Base-by-base conservation (phyloP, 805 yeast species). In the Candida taoyuanica region DNA sequence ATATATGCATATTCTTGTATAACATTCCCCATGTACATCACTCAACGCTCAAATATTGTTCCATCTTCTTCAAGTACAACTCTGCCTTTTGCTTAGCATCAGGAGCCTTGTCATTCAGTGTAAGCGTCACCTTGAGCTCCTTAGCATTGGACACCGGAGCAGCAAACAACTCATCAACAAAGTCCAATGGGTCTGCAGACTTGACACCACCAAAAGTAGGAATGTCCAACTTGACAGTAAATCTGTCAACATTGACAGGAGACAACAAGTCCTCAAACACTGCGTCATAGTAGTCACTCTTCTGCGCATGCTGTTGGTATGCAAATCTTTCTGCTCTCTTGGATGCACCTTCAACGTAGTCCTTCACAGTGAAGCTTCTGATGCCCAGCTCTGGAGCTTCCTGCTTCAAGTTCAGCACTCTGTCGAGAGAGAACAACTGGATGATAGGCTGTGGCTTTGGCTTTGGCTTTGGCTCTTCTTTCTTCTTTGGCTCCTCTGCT, bases 261-360 rank as follows among this genome's bases (percentile, higher is more conserved):
- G 77, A 70, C 37, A 78, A 49, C 39, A 81, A 53, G 13, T 68
- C 75, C 49, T 81, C 89, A 48, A 81, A 79, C 5, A 71, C 45
- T 5, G 81, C 73, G 50, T 81, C 87, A 42, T 69, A 69, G 46
- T 68, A 67, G 29, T 73, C 78, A 6, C 78, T 71, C 29, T 58
- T 29, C 30, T 53, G 55, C 47, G 56, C 64, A 20, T 60, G 62
- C 34, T 36, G 56, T 33, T 51, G 63, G 50, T 69, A 68, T 12
- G 79, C 67, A 47, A 55, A 62, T 29, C 55, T 56, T 47, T 69
- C 67, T 15, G 83, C 77, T 24, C 63, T 48, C 32, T 63, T 57
- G 20, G 77, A 58, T 1, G 82, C 76, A 31, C 60, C 62, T 5
- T 65, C 50, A 23, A 76, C 59, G 42, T 66, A 58, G 21, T 57